These are phyloP conservation scores for Paecilomyces dactylethromorphus DNA, from an alignment of 2,329 filamentous ascomycete species.

Conservation along the genomic window DNA sequence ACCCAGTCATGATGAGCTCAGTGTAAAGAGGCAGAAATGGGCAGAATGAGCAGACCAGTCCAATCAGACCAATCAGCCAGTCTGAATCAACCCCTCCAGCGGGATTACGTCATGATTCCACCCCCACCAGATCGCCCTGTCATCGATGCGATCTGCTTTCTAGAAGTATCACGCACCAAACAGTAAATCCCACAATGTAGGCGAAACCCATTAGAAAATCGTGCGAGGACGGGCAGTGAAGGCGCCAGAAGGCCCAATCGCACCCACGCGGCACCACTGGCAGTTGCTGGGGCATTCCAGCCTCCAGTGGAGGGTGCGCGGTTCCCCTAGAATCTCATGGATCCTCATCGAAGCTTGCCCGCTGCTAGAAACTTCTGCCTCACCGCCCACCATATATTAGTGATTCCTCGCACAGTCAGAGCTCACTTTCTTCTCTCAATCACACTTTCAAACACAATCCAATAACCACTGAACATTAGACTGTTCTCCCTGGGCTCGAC, in stretches of 20 bases:
- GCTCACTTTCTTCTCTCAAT: constrained; percentile 6
- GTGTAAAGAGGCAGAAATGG: neutral
- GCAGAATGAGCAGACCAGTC: neutral
- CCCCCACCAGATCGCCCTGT: neutral
- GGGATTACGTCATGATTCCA: neutral
- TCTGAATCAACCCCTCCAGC: neutral
- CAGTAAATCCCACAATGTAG: neutral
- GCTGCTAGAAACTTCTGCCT: constrained; percentile 37
- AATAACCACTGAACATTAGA: constrained; percentile 14
- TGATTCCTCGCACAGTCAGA: constrained; percentile 10
- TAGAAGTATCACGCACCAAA: neutral
- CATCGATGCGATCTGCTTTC: neutral
- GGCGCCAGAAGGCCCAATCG: neutral
- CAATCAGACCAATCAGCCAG: too few species aligned
- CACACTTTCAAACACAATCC: neutral
- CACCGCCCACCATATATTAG: constrained; percentile 38
- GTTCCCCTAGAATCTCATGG: constrained; percentile 30
- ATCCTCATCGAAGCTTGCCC: constrained; percentile 28
- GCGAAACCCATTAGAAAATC: neutral
- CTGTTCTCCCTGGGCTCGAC: constrained; percentile 4
- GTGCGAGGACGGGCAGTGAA: neutral
- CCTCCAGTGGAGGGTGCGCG: neutral
- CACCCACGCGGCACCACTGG: neutral
- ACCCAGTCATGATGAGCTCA: too few species aligned
- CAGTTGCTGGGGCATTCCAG: constrained; percentile 14